Conservation (phyloP, 176 grass and related monocot genomes). For the Oryza officinalis region DNA sequence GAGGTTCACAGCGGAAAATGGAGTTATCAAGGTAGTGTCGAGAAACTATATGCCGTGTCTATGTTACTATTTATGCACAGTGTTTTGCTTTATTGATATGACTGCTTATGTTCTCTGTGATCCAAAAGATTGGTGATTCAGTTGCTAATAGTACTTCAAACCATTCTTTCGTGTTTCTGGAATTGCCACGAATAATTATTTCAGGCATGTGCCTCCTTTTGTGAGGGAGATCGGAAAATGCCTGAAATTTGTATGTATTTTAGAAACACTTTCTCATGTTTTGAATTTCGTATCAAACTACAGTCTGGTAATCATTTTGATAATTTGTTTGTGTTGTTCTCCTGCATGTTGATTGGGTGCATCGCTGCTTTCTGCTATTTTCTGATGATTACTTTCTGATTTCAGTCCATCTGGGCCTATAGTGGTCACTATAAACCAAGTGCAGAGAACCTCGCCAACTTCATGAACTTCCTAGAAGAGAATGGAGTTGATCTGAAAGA, state of each 20-base stretch:
- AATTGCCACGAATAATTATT: too few species aligned
- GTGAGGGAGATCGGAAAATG: not conserved
- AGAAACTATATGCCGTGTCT: not conserved
- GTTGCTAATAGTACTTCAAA: not conserved
- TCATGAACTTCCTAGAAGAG: conserved; percentile 66
- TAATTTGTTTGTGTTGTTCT: not conserved
- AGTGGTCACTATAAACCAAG: conserved; percentile 94
- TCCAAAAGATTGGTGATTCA: not conserved
- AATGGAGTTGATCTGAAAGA: conserved; percentile 67
- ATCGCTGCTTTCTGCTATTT: not conserved
- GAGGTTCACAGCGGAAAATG: conserved; percentile 71
- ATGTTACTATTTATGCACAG: not conserved
- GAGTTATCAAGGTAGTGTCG: conserved; percentile 56
- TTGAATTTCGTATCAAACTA: too few species aligned
- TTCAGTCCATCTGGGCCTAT: conserved; percentile 78
- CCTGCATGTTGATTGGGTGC: not conserved
- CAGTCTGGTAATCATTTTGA: not conserved
- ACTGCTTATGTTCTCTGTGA: not conserved
- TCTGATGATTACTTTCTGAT: not conserved
- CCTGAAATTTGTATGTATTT: not conserved
- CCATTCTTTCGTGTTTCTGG: not conserved
- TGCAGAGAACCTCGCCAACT: conserved; percentile 57
- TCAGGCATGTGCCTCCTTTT: too few species aligned
- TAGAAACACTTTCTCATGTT: not conserved
- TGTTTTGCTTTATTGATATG: not conserved